phyloP scores from a whole-genome alignment of 495 filamentous ascomycete species.

The Penicillium diatomitis region DNA sequence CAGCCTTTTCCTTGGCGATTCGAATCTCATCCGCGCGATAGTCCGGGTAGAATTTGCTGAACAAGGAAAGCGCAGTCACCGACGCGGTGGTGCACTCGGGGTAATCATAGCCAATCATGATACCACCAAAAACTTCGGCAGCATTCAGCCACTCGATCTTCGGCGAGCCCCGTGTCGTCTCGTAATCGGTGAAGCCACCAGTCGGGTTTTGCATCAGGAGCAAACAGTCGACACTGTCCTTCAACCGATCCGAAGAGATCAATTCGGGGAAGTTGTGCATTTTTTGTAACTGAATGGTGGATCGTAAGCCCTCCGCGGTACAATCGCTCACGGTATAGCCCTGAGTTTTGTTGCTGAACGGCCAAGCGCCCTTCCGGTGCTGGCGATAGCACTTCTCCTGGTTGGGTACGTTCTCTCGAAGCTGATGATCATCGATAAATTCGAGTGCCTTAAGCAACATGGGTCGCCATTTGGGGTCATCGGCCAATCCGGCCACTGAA shows the following conservation, averaged over 20 bases:
- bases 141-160: conserved; percentile 82
- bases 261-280: conserved; percentile 66
- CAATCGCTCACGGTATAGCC: conserved; percentile 96
- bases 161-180: conserved; percentile 66
- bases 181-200: conserved; percentile 87
- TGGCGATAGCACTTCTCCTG: conserved; percentile 83
- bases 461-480: conserved; percentile 66
- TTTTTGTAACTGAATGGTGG: conserved; percentile 75
- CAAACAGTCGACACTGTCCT: conserved; percentile 82
- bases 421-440: conserved; percentile 87
- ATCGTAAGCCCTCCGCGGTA: conserved; percentile 81
- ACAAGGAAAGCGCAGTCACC: conserved; percentile 79
- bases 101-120: conserved; percentile 98
- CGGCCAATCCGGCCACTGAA: conserved; percentile 66
- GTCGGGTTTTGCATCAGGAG: conserved; percentile 85
- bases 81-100: conserved; percentile 95
- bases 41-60: conserved; percentile 69
- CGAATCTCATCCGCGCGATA: conserved; percentile 72
- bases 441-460: conserved; percentile 78
- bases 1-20: conserved; percentile 56
- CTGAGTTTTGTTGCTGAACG: conserved; percentile 83
- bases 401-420: conserved; percentile 72
- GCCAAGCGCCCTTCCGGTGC: conserved; percentile 87
- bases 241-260: conserved; percentile 64
- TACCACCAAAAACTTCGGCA: conserved; percentile 91